Base-by-base conservation (phyloP, 306 rosid species). In the Parietaria judaica region DNA sequence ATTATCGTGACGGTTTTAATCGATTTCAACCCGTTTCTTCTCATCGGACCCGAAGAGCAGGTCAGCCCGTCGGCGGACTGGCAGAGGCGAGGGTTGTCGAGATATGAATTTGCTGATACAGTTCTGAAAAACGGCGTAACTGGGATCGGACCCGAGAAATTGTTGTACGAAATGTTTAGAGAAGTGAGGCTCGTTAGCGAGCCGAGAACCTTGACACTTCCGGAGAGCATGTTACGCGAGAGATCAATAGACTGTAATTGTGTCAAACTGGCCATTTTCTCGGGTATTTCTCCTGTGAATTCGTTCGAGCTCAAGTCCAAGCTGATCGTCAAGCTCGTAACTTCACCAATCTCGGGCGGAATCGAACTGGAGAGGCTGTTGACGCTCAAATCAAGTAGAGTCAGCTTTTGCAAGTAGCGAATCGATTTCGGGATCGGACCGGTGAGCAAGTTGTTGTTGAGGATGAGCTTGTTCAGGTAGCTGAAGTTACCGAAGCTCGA, bases 91-190 rank as follows among this genome's bases (percentile, higher is more conserved):
- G 75, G 43, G 69, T 92, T 86, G 65, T 79, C 80, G 69, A 80
- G 66, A 65, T 77, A 92, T 17, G 99, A 75, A 76, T 66, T 72
- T 13, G 72, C 73, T 45, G 97, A 81, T 43, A 88, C 59, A 14
- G 90, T 86, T 79, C 85, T 72, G 74, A 94, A 81, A 71, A 94
- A 88, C 34, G 95, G 94, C 16, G 97, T 84, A 31, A 86, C 78
- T 2, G 97, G 97, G 50, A 94, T 82, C 46, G 95, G 89, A 71
- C 97, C 99, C 11, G 99, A 88, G 80, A 92, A 92, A 60, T 86
- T 84, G 80, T 88, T 92, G 83, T 31, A 80, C 41, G 99, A 88
- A 69, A 92, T 84, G 63, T 92, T 84, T 14, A 92, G 83, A 49
- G 78, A 79, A 44, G 99, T 78, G 41, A 92, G 90, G 73, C 99